Conservation (phyloP, 2,329 filamentous ascomycete genomes). For the Cercospora berteroae region DNA sequence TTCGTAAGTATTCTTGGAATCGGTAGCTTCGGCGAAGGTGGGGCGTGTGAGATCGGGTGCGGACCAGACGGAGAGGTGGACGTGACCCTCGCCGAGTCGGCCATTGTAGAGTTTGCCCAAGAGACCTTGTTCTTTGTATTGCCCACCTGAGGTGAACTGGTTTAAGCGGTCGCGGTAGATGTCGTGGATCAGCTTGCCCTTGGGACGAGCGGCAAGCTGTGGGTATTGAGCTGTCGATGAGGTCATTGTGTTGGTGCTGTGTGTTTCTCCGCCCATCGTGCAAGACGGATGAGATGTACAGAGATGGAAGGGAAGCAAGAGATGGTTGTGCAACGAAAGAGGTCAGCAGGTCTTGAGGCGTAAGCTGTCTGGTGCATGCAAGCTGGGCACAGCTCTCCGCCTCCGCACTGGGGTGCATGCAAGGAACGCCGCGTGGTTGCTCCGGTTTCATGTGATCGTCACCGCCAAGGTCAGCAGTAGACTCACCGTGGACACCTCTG, state of each 20-base stretch:
- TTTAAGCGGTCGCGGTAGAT: slow-evolving; percentile 83
- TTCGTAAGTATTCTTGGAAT: slow-evolving; percentile 64
- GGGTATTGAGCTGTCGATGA: slow-evolving; percentile 46
- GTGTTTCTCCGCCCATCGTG: slow-evolving; percentile 41
- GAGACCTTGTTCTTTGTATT: slow-evolving; percentile 48
- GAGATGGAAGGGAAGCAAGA: neutral
- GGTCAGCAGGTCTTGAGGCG: neutral
- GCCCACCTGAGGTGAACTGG: slow-evolving; percentile 75
- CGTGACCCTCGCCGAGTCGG: slow-evolving; percentile 64
- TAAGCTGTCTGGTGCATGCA: neutral
- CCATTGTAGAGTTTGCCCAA: slow-evolving; percentile 70
- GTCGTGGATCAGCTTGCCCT: slow-evolving; percentile 75
- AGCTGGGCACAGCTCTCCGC: slow-evolving; percentile 9
- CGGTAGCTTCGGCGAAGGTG: slow-evolving; percentile 77
- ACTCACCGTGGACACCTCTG: no score
- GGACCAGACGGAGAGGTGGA: slow-evolving; percentile 67
- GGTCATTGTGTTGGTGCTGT: slow-evolving; percentile 28
- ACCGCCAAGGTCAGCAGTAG: slow-evolving; percentile 6
- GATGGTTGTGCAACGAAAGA: neutral
- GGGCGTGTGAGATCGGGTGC: slow-evolving; percentile 77
- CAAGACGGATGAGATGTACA: neutral
- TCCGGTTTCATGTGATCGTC: slow-evolving; percentile 7
- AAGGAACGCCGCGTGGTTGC: slow-evolving; percentile 1
- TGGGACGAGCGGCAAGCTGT: slow-evolving; percentile 51
- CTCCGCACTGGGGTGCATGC: slow-evolving; percentile 9